Percentiles rank a stretch among this genome's conserved stretches.
Evolutionary conservation across 345 rosid species (phyloP).

Genomic region (Zanthoxylum bungeanum): DNA sequence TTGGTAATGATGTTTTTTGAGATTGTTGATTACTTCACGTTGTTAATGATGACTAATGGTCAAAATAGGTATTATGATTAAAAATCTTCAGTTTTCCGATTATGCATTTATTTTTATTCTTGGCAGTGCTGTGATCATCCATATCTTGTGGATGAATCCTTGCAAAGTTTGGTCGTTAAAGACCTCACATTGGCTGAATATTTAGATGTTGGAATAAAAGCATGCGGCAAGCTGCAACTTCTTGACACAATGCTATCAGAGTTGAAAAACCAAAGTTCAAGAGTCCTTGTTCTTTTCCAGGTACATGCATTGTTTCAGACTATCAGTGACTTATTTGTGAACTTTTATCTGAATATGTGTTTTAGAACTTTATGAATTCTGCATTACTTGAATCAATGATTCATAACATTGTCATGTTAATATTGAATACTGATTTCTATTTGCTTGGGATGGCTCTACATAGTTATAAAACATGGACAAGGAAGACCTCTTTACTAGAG

Average conservation of each 20-base stretch:
- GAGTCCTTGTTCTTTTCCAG: conserved; percentile 84
- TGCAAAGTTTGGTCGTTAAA: too few relatives aligned
- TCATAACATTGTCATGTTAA: neutral
- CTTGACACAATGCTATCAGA: conserved; percentile 71
- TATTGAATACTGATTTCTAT: neutral
- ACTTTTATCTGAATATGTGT: neutral
- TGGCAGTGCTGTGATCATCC: conserved; percentile 93
- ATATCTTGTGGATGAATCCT: too few relatives aligned
- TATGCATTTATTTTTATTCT: conserved; percentile 16
- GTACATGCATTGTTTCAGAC: conserved; percentile 45
- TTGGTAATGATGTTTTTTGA: neutral
- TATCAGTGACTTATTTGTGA: neutral
- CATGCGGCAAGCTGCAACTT: too few relatives aligned
- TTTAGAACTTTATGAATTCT: neutral
- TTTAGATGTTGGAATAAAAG: too few relatives aligned
- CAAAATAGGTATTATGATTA: neutral
- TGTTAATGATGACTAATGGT: neutral
- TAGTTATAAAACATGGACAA: neutral
- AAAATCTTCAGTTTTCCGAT: neutral
- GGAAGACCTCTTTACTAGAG: neutral
- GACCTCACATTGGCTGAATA: too few relatives aligned
- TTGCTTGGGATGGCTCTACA: neutral
- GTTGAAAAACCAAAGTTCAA: conserved; percentile 45
- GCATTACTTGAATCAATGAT: neutral
- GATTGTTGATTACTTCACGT: too few relatives aligned